Evolutionary conservation across 345 rosid species (phyloP), one percentile per base, ranked within the genome.

Genomic region (Stellera chamaejasme): DNA sequence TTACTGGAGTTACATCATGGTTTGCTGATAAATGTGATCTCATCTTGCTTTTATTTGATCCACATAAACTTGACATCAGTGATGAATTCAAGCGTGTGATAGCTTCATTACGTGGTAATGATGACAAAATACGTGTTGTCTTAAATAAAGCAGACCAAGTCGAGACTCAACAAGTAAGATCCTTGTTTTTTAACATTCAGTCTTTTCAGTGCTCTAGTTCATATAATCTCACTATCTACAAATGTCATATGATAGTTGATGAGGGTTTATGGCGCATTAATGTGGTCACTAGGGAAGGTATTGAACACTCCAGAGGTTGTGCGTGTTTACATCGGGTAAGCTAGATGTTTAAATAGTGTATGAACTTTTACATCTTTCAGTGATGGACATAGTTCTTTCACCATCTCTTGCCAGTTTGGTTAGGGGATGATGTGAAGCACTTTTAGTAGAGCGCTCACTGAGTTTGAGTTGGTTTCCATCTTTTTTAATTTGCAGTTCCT

Each of bases 251-350:
- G 39, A 32, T 69, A 93, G 97, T 73, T 93, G 25, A 93, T 93
- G 99, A 89, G 97, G 66, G 99, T 89, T 10, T 87, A 93, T 66
- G 99, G 99, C 63, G 97, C 96, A 54, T 58, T 93, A 54, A 87
- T 93, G 96, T 93, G 97, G 97, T 93, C 99, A 4, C 94, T 93
- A 42, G 96, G 99, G 54, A 93, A 87, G 73, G 97, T 93, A 51
- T 44, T 93, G 52, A 89, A 85, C 59, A 89, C 96, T 58, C 96
- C 96, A 52, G 99, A 89, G 72, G 99, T 89, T 61, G 76, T 59
- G 23, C 97, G 96, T 52, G 97, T 93, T 61, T 93, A 93, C 60
- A 82, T 89, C 11, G 95, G 97, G 99, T 89, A 77, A 39, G 82
- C 51, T 62, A 3, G 39, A 50, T 62, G 26, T 25, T 51, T 49